Evolutionary conservation across 2,329 filamentous ascomycete species (phyloP).

Genomic region (Parastagonospora avenae): DNA sequence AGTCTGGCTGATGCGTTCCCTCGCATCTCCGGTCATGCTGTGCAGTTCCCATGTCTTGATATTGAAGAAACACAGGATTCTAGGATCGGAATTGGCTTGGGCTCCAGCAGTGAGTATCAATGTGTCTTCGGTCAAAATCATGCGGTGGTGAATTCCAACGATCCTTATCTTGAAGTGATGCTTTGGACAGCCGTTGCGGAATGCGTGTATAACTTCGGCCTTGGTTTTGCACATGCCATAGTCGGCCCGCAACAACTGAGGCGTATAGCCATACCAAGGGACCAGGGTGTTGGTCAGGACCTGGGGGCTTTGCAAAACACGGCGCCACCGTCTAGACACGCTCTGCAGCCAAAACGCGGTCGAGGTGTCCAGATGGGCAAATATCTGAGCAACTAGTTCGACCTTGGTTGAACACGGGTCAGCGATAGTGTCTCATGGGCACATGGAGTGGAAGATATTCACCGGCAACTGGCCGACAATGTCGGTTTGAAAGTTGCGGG

Average conservation of each 20-base stretch:
- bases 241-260: constrained; percentile 15
- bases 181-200: constrained; percentile 25
- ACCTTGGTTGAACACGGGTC: too few species aligned
- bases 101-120: constrained; percentile 14
- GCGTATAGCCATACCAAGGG: constrained; percentile 28
- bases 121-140: constrained; percentile 19
- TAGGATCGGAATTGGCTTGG: not conserved
- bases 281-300: constrained; percentile 25
- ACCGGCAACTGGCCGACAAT: constrained; percentile 44
- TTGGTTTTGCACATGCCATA: constrained; percentile 20
- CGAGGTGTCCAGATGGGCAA: constrained; percentile 39
- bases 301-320: constrained; percentile 28
- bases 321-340: constrained; percentile 42
- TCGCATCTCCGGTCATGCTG: constrained; percentile 17
- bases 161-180: constrained; percentile 1
- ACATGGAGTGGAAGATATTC: too few species aligned
- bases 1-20: constrained; percentile 23
- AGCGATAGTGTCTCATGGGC: too few species aligned
- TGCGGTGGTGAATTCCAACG: not conserved
- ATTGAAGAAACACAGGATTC: constrained; percentile 25
- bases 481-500: constrained; percentile 38
- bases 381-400: constrained; percentile 45
- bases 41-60: constrained; percentile 24
- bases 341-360: constrained; percentile 34
- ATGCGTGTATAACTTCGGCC: constrained; percentile 31